A percentile compares a stretch with the other conserved stretches of the same genome.
Conservation (phyloP, 1,284 basidiomycete genomes). For the Trametes polyzona region DNA sequence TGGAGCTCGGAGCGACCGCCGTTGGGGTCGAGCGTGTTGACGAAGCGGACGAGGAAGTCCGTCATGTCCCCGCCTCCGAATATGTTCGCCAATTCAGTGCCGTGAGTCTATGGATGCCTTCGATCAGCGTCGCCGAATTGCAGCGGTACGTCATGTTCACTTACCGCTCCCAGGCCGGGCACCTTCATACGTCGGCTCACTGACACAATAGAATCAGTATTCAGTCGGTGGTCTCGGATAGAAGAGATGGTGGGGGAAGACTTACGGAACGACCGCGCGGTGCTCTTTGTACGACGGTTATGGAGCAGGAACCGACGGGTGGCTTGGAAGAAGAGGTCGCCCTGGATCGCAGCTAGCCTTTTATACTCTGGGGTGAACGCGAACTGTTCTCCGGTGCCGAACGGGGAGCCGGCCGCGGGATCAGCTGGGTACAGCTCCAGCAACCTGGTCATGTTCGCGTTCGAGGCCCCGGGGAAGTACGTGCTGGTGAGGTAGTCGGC, state of each 20-base stretch:
- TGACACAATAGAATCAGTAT: neutral
- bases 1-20: conserved; percentile 25
- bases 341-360: conserved; percentile 53
- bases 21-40: conserved; percentile 35
- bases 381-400: conserved; percentile 48
- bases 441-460: conserved; percentile 12
- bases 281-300: conserved; percentile 28
- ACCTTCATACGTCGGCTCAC: neutral
- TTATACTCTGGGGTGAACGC: conserved; percentile 55
- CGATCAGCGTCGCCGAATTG: neutral
- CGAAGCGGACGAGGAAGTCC: conserved; percentile 20
- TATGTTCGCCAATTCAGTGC: conserved; percentile 11
- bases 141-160: neutral
- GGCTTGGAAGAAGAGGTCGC: conserved; percentile 58
- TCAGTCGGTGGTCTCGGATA: neutral
- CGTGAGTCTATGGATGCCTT: conserved; percentile 1
- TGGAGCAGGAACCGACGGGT: conserved; percentile 55
- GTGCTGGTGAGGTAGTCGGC: conserved; percentile 21
- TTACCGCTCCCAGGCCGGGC: conserved; percentile 4
- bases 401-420: conserved; percentile 53
- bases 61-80: conserved; percentile 13
- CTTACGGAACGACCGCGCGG: conserved; percentile 37
- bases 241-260: neutral
- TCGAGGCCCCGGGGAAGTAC: conserved; percentile 28
- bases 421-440: conserved; percentile 34